These are phyloP conservation scores for Aphanomyces invadans DNA, from an alignment of 352 stramenopile genomes.

Conservation along the genomic window DNA sequence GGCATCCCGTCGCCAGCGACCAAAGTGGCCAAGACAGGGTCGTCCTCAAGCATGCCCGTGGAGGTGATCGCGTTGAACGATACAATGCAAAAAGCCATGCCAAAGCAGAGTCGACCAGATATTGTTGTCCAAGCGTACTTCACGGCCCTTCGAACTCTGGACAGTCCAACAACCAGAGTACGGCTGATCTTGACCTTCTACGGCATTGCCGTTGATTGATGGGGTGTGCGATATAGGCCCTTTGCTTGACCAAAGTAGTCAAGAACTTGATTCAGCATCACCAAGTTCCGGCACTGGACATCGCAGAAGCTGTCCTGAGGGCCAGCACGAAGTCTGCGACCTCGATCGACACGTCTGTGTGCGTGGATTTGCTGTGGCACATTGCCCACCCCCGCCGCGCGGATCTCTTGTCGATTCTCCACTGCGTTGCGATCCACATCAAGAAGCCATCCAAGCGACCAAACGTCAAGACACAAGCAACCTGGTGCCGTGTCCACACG, in stretches of 20 bases:
- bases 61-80: neutral
- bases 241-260: neutral
- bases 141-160: neutral
- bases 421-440: neutral
- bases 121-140: neutral
- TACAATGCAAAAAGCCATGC: constrained; percentile 1
- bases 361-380: constrained; percentile 4
- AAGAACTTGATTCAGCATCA: neutral
- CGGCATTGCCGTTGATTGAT: neutral
- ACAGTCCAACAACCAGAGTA: neutral
- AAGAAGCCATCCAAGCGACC: neutral
- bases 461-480: neutral
- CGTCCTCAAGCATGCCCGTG: neutral
- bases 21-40: neutral
- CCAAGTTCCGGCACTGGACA: neutral
- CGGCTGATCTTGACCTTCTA: neutral
- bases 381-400: neutral
- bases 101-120: neutral
- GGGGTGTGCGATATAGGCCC: neutral
- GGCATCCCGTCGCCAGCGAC: neutral
- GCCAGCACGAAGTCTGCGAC: neutral
- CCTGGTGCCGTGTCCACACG: constrained; percentile 19
- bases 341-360: neutral
- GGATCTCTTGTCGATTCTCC: neutral
- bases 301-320: neutral